Percentiles rank a stretch among this genome's conserved stretches.
Evolutionary conservation across 768 basidiomycete species (phyloP).

Genomic region (Boletus pseudopeckii): DNA sequence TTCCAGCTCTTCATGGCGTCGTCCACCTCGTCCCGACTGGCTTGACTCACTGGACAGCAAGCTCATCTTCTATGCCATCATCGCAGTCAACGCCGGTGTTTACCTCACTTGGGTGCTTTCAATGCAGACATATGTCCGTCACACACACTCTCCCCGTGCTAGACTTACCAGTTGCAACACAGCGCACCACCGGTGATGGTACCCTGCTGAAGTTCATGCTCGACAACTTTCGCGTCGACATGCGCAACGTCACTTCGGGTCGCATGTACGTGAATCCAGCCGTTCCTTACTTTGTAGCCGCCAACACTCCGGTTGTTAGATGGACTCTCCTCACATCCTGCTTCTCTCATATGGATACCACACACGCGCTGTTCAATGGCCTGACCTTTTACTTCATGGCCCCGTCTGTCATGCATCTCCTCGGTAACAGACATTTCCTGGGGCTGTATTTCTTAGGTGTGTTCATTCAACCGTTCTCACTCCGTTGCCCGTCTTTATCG

Average conservation of each 20-base stretch:
- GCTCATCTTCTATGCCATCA: conserved; percentile 57
- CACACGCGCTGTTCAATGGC: conserved; percentile 73
- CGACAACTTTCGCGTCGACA: conserved; percentile 61
- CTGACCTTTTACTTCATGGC: conserved; percentile 79
- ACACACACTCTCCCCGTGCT: conserved; percentile 16
- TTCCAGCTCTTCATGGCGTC: conserved; percentile 25
- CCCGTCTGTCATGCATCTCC: conserved; percentile 52
- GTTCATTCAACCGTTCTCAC: conserved; percentile 18
- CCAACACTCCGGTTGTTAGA: conserved; percentile 35
- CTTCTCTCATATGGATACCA: conserved; percentile 65
- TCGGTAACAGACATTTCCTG: conserved; percentile 67
- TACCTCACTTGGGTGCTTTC: conserved; percentile 57
- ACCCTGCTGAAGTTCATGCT: conserved; percentile 47
- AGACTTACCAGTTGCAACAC: background rate
- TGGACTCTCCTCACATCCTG: conserved; percentile 70
- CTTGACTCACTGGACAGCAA: conserved; percentile 54
- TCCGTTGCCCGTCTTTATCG: background rate
- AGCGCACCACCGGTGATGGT: conserved; percentile 40
- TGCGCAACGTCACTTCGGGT: conserved; percentile 59
- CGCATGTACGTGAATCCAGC: conserved; percentile 48
- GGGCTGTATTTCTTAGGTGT: conserved; percentile 70
- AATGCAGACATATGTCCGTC: conserved; percentile 30
- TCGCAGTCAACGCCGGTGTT: conserved; percentile 60
- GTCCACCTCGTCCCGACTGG: conserved; percentile 30
- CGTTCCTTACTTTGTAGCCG: background rate